Base-by-base conservation (phyloP, 2,329 filamentous ascomycete species). In the Thermoascus crustaceus region DNA sequence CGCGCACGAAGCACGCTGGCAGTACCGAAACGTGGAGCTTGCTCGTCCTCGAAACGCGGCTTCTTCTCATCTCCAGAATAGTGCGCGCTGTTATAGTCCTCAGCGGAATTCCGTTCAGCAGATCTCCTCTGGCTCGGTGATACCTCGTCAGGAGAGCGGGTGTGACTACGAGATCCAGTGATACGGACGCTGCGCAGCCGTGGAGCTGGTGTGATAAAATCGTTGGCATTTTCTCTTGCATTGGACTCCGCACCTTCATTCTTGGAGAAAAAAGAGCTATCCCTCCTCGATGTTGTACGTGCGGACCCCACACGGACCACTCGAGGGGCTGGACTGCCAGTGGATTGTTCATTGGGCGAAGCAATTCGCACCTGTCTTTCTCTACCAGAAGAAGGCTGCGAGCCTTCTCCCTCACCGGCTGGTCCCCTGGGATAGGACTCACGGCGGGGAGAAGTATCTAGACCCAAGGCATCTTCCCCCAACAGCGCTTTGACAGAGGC, bases 401-500 rank as follows among this genome's bases (percentile, higher is more conserved):
- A 50, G 46, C 37, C 45, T 49, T n/a, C n/a, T n/a, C n/a, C n/a
- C 46, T 40, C 50, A 6, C 44, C 34, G 30, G 42, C 24, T 37
- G 47, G 42, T 38, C 45, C 34, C 45, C 52, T 31, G 39, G 46
- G 20, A 51, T 47, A 40, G 52, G 53, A 45, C 45, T 63, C 42
- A 31, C 55, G 32, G 50, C 58, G 43, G 6, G 75, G 71, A 3
- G 66, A 72, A 32, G 75, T 74, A 27, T 80, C 76, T 38, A 77
- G 76, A 16, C 60, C 48, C 30, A 64, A 53, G 16, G 57, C 66
- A 45, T 71, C 69, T 42, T 68, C 67, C 34, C 70, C 71, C 35
- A 95, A 71, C 10, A 95, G 70, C 13, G 86, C 88, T 55, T 91
- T 89, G 32, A 89, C 94, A 47, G 91, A 76, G 50, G 88, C 87